Conservation (phyloP, 1,284 basidiomycete species). For the Serendipita sp. region DNA sequence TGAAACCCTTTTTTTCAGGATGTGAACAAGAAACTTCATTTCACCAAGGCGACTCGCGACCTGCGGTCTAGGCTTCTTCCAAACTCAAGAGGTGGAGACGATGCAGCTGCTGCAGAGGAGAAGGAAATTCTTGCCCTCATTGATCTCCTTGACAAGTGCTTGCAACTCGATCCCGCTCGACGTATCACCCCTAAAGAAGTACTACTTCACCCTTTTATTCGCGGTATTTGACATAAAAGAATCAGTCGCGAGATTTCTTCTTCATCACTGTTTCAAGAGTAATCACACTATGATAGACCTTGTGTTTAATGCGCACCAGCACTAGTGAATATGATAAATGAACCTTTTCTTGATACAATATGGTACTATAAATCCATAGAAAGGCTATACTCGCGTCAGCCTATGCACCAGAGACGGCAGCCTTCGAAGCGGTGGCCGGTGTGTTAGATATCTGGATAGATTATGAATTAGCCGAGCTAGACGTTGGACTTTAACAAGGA, state of each 20-base stretch:
- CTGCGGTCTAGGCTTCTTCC: conserved; percentile 75
- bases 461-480: not conserved
- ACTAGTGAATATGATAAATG: too few relatives aligned
- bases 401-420: conserved; percentile 11
- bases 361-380: too few relatives aligned
- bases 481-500: not conserved
- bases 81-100: not conserved
- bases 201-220: conserved; percentile 73
- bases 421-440: conserved; percentile 10
- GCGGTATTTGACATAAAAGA: conserved; percentile 25
- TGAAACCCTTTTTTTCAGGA: conserved; percentile 37
- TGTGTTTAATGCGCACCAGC: too few relatives aligned
- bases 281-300: too few relatives aligned
- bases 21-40: conserved; percentile 63
- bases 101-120: conserved; percentile 53
- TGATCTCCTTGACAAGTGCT: conserved; percentile 84
- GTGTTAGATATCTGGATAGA: conserved; percentile 1
- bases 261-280: too few relatives aligned
- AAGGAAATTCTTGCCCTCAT: conserved; percentile 75
- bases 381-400: not conserved
- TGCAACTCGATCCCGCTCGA: conserved; percentile 79
- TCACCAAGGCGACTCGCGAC: conserved; percentile 75
- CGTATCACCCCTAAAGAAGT: conserved; percentile 82
- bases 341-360: too few relatives aligned
- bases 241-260: too few relatives aligned